phyloP scores from a whole-genome alignment of 2,329 filamentous ascomycete genomes.

The Seiridium cupressi region DNA sequence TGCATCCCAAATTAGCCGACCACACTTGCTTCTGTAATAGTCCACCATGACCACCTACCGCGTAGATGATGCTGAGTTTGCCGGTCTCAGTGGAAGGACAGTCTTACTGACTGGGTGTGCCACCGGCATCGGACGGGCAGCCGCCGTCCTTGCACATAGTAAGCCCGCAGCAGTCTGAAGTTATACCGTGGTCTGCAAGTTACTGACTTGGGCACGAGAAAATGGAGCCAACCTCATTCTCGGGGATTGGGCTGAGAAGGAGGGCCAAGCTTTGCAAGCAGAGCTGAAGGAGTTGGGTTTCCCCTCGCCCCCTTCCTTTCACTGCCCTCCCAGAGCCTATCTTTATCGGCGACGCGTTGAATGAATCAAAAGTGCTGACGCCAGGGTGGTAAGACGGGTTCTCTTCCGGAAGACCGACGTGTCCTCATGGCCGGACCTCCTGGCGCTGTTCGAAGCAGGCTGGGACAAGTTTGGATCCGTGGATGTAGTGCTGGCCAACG shows the following conservation, averaged over 20 bases:
- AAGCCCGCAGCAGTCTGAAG: not conserved
- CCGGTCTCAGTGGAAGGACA: not conserved
- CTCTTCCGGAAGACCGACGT: conserved; percentile 1
- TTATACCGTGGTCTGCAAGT: not conserved
- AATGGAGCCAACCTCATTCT: not conserved
- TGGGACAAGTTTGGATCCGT: not conserved
- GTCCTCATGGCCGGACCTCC: not conserved
- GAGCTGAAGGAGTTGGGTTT: not conserved
- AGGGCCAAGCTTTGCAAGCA: not conserved
- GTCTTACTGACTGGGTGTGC: not conserved
- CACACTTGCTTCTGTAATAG: too few relatives aligned
- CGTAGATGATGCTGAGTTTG: conserved; percentile 3
- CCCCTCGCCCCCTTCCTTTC: too few relatives aligned
- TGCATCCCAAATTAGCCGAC: too few relatives aligned
- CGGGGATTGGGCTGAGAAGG: not conserved
- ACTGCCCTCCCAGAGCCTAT: too few relatives aligned
- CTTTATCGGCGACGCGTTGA: too few relatives aligned
- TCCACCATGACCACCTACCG: not conserved
- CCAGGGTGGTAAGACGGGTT: not conserved
- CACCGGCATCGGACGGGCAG: not conserved
- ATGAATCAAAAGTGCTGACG: not conserved
- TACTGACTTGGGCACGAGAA: not conserved
- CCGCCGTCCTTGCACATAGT: not conserved
- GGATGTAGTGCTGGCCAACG: not conserved
- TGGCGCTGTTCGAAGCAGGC: conserved; percentile 1